Conservation (phyloP, 2,329 filamentous ascomycete species). For the Alternaria angustiovoidea region DNA sequence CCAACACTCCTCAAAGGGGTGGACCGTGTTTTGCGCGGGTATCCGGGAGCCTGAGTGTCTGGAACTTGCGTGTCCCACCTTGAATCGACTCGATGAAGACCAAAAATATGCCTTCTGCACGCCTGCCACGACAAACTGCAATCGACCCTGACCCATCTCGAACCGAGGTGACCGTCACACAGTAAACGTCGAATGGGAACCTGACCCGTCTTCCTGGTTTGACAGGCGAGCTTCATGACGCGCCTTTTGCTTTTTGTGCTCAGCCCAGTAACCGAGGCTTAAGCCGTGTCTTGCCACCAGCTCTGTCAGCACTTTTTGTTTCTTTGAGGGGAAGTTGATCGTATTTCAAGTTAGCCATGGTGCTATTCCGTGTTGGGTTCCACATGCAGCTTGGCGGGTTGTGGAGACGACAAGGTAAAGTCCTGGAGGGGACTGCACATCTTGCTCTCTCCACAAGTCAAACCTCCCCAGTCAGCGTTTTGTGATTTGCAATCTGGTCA, state of each 20-base stretch:
- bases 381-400: not conserved
- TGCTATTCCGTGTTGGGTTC: not conserved
- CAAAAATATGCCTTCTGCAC: slow-evolving; percentile 6
- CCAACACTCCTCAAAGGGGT: not conserved
- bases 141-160: slow-evolving; percentile 3
- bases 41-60: slow-evolving; percentile 1
- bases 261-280: slow-evolving; percentile 1
- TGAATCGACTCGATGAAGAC: slow-evolving; percentile 6
- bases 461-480: not conserved
- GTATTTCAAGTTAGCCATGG: not conserved
- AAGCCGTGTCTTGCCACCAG: slow-evolving; percentile 12
- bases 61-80: slow-evolving; percentile 5
- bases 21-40: slow-evolving; percentile 2
- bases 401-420: not conserved
- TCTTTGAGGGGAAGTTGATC: not conserved
- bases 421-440: not conserved
- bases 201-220: slow-evolving; percentile 26
- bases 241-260: slow-evolving; percentile 9
- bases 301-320: not conserved
- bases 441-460: not conserved
- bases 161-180: slow-evolving; percentile 7
- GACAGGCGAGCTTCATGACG: slow-evolving; percentile 13
- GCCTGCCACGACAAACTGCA: slow-evolving; percentile 9
- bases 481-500: not conserved
- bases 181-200: slow-evolving; percentile 24